These are phyloP conservation scores for Ustilago bromivora DNA, from an alignment of 1,284 basidiomycete species.

Conservation along the genomic window DNA sequence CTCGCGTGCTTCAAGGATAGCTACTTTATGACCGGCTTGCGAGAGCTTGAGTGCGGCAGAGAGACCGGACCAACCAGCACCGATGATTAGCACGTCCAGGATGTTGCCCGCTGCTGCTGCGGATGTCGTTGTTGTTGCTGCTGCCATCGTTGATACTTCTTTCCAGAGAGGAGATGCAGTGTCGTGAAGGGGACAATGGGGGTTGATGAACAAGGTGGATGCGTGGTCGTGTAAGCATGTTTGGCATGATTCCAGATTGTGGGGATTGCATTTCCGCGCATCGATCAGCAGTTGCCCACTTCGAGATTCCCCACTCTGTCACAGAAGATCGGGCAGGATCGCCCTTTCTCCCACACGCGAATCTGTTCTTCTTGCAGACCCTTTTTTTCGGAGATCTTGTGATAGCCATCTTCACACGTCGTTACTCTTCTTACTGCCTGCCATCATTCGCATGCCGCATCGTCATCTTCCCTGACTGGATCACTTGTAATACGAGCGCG, in stretches of 20 bases:
- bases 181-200: not conserved
- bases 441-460: too few species aligned
- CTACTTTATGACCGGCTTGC: conserved; percentile 69
- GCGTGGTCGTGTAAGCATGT: conserved; percentile 9
- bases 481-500: too few species aligned
- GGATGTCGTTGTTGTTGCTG: conserved; percentile 25
- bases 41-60: conserved; percentile 71
- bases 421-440: not conserved
- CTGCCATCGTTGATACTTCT: conserved; percentile 8
- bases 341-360: not conserved
- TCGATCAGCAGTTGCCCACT: conserved; percentile 9
- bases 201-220: not conserved
- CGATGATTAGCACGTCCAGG: conserved; percentile 72
- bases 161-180: not conserved
- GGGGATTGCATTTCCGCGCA: conserved; percentile 4
- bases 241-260: not conserved
- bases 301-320: not conserved
- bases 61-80: conserved; percentile 73
- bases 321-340: not conserved
- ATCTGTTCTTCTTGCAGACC: not conserved
- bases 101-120: conserved; percentile 17
- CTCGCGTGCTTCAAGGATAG: conserved; percentile 73
- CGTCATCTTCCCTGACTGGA: too few species aligned
- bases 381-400: not conserved
- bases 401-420: not conserved